Percentiles rank a stretch among this genome's conserved stretches.
These are phyloP conservation scores for Pogostemon cablin DNA, from an alignment of 257 asterid species.

Conservation along the genomic window DNA sequence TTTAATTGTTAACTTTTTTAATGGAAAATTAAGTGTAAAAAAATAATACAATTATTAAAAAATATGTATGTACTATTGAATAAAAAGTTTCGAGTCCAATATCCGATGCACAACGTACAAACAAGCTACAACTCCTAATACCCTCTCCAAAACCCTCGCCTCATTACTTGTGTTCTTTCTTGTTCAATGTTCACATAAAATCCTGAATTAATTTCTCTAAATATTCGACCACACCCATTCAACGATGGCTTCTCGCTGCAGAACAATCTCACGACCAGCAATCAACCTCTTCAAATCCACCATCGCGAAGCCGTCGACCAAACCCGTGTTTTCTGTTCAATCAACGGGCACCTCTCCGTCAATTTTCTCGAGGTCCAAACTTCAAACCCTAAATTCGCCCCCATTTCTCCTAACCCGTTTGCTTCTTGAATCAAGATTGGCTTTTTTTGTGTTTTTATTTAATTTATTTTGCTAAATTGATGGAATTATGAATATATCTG, in stretches of 20 bases:
- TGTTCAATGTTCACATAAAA: background rate
- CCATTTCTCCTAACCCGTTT: background rate
- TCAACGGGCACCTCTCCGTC: slow-evolving; percentile 36
- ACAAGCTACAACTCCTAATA: slow-evolving; percentile 21
- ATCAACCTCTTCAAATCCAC: slow-evolving; percentile 61
- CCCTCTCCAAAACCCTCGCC: slow-evolving; percentile 52
- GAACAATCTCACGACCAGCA: slow-evolving; percentile 72
- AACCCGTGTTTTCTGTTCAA: slow-evolving; percentile 37
- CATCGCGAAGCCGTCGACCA: slow-evolving; percentile 46
- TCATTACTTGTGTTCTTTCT: background rate
- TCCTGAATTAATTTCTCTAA: background rate
- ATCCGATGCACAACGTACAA: slow-evolving; percentile 34
- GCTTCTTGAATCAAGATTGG: background rate
- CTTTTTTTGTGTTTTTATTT: background rate
- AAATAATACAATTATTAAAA: too few relatives aligned
- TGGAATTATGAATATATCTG: background rate
- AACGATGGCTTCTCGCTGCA: slow-evolving; percentile 63
- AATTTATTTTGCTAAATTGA: background rate
- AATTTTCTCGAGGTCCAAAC: slow-evolving; percentile 38
- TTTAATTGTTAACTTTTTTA: too few relatives aligned
- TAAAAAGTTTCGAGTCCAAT: slow-evolving; percentile 26
- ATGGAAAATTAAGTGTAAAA: too few relatives aligned
- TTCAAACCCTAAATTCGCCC: slow-evolving; percentile 15
- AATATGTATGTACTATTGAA: too few relatives aligned
- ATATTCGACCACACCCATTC: slow-evolving; percentile 1